Evolutionary conservation across 163 green algal genomes (phyloP), one percentile per base, ranked within the genome.

Genomic region (Chloromonas sp.): DNA sequence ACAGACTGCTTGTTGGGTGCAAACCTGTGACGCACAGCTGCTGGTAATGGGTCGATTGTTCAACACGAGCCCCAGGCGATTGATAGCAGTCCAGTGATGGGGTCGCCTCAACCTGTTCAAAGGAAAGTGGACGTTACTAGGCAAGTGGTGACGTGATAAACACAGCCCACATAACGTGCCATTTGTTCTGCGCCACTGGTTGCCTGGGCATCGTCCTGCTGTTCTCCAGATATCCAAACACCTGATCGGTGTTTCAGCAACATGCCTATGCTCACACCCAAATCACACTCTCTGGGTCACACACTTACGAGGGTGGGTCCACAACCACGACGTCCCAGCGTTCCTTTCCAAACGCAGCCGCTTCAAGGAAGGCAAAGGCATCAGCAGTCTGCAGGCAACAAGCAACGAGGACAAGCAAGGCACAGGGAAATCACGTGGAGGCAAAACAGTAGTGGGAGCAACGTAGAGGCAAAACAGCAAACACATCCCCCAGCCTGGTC

Each of bases 321-420:
- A 87, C 83, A 60, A 90, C 83, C 0, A 91, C 87, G 79, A 92
- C 78, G 14, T 92, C 89, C 89, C 89, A 90, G 36, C 60, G 14
- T 5, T 85, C 2, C 2, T 15, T 70, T 3, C 70, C 71, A 11
- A 13, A 60, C 2, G 57, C 58, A 15, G 70, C 70, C 14, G 62
- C 66, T 2, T 92, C 91, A 81, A 94, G 58, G 71, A 94, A 94
- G 60, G 81, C 88, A 84, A 92, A 94, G 0, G 83, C 87, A 79
- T 94, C 91, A 5, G 74, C 85, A 0, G 88, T 1, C n/a, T 60
- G 2, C 14, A 3, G 15, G 59, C 15, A 81, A 8, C 15, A 70
- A n/a, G 58, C 2, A 2, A 62, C 36, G 3, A 71, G 15, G 58
- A 58, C 36, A 59, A 81, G 11, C 8, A 14, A 8, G 15, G 81